Percentiles rank a stretch among this genome's conserved stretches.
These are phyloP conservation scores for Lachnellula hyalina DNA, from an alignment of 2,329 filamentous ascomycete species.

Conservation along the genomic window DNA sequence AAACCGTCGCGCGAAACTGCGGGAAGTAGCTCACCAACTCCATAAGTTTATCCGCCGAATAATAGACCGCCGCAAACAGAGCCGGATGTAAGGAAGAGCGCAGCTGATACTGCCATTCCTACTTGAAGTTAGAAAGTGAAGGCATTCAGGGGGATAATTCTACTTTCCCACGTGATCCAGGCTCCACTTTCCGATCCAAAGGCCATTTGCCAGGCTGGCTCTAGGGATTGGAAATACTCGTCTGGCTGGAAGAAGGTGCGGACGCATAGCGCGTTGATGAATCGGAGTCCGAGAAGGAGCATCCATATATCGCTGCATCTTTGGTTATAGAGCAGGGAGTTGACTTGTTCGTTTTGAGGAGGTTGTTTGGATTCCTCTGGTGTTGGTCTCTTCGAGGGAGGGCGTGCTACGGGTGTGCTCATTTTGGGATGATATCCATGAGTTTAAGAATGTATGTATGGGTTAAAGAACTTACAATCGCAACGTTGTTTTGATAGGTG, in stretches of 20 bases:
- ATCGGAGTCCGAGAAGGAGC: conserved; percentile 59
- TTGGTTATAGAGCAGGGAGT: conserved; percentile 26
- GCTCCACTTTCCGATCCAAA: conserved; percentile 74
- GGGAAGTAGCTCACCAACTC: conserved; percentile 48
- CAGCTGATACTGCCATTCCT: conserved; percentile 91
- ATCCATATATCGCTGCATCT: conserved; percentile 26
- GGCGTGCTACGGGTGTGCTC: not conserved
- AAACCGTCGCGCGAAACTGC: conserved; percentile 55
- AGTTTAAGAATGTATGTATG: not conserved
- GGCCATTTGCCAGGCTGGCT: conserved; percentile 86
- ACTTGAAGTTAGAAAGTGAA: conserved; percentile 13
- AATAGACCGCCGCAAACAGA: conserved; percentile 75
- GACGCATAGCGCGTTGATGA: conserved; percentile 72
- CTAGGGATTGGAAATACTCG: conserved; percentile 93
- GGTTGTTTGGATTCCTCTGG: not conserved
- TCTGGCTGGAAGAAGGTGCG: conserved; percentile 96
- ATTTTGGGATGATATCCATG: not conserved
- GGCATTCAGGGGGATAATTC: not conserved
- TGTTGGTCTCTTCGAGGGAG: not conserved
- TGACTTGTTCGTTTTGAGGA: conserved; percentile 18
- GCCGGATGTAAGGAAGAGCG: conserved; percentile 89
- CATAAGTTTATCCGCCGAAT: conserved; percentile 52
- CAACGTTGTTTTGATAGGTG: too few species aligned
- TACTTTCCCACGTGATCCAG: conserved; percentile 90
- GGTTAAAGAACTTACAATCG: too few species aligned